Percentiles rank a stretch among this genome's conserved stretches.
phyloP scores from a whole-genome alignment of 2,329 filamentous ascomycete species.

The Daldinia sp. region DNA sequence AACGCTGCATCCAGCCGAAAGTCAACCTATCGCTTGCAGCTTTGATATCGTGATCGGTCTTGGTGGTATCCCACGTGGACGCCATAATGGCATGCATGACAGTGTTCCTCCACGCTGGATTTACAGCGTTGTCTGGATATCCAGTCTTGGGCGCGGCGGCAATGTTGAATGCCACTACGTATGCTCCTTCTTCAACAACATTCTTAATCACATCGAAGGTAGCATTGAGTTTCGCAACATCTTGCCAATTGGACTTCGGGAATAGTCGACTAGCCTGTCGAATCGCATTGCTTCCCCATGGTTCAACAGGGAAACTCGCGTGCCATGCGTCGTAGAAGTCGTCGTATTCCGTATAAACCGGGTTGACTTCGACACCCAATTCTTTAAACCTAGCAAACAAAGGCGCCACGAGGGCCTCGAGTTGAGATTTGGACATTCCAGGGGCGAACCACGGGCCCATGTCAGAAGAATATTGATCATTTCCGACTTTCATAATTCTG shows the following conservation, averaged over 20 bases:
- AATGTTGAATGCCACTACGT: constrained; percentile 41
- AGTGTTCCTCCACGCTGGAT: constrained; percentile 61
- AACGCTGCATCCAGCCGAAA: constrained; percentile 50
- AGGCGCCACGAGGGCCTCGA: constrained; percentile 51
- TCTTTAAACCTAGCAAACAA: constrained; percentile 49
- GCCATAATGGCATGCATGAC: constrained; percentile 53
- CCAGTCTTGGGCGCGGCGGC: constrained; percentile 45
- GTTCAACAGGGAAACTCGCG: constrained; percentile 55
- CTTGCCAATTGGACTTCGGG: constrained; percentile 54
- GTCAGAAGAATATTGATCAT: constrained; percentile 46
- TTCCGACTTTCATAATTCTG: constrained; percentile 30
- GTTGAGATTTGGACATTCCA: constrained; percentile 50
- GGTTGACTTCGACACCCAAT: constrained; percentile 49
- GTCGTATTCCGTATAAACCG: constrained; percentile 53
- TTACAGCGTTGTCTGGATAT: constrained; percentile 46
- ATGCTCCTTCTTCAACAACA: constrained; percentile 43
- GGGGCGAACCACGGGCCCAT: constrained; percentile 55
- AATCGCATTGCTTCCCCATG: constrained; percentile 48
- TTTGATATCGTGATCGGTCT: constrained; percentile 42
- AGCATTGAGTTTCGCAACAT: constrained; percentile 50
- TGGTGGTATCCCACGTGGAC: constrained; percentile 41
- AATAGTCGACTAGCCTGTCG: constrained; percentile 57
- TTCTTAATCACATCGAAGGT: constrained; percentile 52
- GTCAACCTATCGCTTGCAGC: constrained; percentile 48
- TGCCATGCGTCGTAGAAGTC: constrained; percentile 55